Conservation (phyloP, 2,329 filamentous ascomycete genomes). For the Hypoxylon rubiginosum region DNA sequence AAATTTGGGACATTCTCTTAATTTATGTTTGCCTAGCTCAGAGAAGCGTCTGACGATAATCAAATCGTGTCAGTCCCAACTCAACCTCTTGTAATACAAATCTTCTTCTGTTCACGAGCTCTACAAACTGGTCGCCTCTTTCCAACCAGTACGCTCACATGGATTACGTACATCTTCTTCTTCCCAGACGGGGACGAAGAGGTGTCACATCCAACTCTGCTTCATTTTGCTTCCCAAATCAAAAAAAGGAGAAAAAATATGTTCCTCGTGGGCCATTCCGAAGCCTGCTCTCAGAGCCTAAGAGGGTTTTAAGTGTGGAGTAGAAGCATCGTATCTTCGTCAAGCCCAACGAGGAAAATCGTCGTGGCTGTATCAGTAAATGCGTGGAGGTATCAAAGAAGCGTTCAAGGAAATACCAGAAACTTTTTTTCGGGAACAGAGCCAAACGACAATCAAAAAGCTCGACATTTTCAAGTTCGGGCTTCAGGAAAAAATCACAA, state of each 20-base stretch:
- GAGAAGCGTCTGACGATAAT: background rate
- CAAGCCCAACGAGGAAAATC: slow-evolving; percentile 44
- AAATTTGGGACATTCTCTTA: background rate
- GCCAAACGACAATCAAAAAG: slow-evolving; percentile 45
- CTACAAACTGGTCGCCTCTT: slow-evolving; percentile 29
- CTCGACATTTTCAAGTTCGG: slow-evolving; percentile 36
- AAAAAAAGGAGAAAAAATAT: slow-evolving; percentile 18
- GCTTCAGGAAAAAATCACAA: slow-evolving; percentile 46
- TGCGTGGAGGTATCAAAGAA: slow-evolving; percentile 54
- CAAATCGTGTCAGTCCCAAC: slow-evolving; percentile 2
- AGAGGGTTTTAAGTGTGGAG: slow-evolving; percentile 20
- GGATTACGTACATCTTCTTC: slow-evolving; percentile 36
- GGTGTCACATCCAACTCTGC: slow-evolving; percentile 16
- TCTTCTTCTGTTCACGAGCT: slow-evolving; percentile 33
- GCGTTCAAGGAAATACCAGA: slow-evolving; percentile 50
- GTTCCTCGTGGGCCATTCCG: slow-evolving; percentile 35
- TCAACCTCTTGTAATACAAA: slow-evolving; percentile 28
- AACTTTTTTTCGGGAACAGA: slow-evolving; percentile 48
- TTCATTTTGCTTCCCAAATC: slow-evolving; percentile 23
- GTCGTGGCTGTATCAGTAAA: slow-evolving; percentile 50
- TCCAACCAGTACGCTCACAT: slow-evolving; percentile 30
- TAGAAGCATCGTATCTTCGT: slow-evolving; percentile 47
- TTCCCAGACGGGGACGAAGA: slow-evolving; percentile 6
- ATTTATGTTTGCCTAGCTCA: slow-evolving; percentile 4
- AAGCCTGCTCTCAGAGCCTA: slow-evolving; percentile 40